Base-by-base conservation (phyloP, 495 filamentous ascomycete species). In the Xylaria longipes region DNA sequence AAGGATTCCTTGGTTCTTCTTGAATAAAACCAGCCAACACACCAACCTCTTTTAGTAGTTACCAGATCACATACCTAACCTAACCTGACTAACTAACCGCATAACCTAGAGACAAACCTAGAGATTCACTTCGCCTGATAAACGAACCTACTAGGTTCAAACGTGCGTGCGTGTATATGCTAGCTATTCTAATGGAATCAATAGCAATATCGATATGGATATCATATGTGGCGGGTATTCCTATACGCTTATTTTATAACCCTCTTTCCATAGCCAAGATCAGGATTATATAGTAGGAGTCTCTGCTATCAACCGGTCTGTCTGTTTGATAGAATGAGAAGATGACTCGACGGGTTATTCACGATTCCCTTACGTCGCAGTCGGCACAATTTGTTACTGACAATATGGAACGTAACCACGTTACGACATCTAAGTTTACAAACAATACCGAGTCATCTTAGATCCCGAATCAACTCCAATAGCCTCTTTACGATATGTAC, bases 1-100 rank as follows among this genome's bases (percentile, higher is more conserved):
- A 79, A 46, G 77, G 77, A 5, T 79, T 79, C 60, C 71, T 79
- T 12, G 76, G 70, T 61, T 72, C 61, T 71, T 66, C 65, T 72
- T 72, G 71, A 72, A 68, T 54, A 63, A 39, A 58, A 22, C 31
- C 31, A 22, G 22, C 29, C 33, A 20, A 37, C 57, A 3, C 12
- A 60, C 31, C 20, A 22, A 39, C 57, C 57, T 33, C 20, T 15
- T 27, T 31, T 17, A 56, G 52, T 56, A 56, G 52, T 56, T 31
- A 29, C 25, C 15, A 54, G 12, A 56, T 56, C 48, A 31, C 57
- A 6, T 33, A 37, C 57, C 31, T 37, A 37, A 58, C 45, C 5
- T 48, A 6, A 17, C 48, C 50, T 54, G 29, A 54, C 22, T 25
- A 50, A 54, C 22, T 4, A 29, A 54, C 50, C 3, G 11, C 48